Evolutionary conservation across 257 asterid genomes (phyloP).

Genomic region (Solanum dulcamara): DNA sequence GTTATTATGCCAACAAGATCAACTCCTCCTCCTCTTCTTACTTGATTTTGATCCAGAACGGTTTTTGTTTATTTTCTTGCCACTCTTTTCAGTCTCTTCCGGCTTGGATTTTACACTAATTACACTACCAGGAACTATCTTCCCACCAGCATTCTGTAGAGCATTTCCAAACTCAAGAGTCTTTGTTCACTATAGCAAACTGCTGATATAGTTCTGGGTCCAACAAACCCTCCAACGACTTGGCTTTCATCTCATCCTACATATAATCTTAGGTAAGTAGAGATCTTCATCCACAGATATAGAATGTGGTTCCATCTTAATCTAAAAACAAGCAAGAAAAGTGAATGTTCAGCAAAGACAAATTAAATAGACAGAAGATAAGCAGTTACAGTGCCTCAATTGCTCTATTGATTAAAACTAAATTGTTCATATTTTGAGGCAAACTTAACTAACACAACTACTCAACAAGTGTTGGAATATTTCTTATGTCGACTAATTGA

Average conservation of each 20-base stretch:
- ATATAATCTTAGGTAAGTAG: background rate
- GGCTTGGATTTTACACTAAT: slow-evolving; percentile 55
- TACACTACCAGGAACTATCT: slow-evolving; percentile 34
- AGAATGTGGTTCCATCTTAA: slow-evolving; percentile 58
- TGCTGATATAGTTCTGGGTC: slow-evolving; percentile 55
- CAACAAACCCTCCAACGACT: slow-evolving; percentile 22
- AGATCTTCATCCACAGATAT: slow-evolving; percentile 74
- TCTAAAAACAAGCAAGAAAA: too few species aligned
- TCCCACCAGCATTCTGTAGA: slow-evolving; percentile 39
- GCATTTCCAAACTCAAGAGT: slow-evolving; percentile 64
- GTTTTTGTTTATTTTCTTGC: too few species aligned
- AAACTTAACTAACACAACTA: too few species aligned
- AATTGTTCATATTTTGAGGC: too few species aligned
- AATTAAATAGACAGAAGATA: too few species aligned
- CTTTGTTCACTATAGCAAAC: slow-evolving; percentile 58
- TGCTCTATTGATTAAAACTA: too few species aligned
- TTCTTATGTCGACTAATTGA: too few species aligned
- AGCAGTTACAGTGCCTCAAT: too few species aligned
- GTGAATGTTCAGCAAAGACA: too few species aligned
- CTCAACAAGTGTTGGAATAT: too few species aligned
- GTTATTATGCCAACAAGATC: background rate
- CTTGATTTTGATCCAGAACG: slow-evolving; percentile 37
- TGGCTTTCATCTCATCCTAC: slow-evolving; percentile 49
- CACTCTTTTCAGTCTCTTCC: slow-evolving; percentile 50
- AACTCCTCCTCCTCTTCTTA: slow-evolving; percentile 68